A percentile compares a stretch with the other conserved stretches of the same genome.
phyloP scores from a whole-genome alignment of 148 eudicot genomes.

The Diospyros lotus region DNA sequence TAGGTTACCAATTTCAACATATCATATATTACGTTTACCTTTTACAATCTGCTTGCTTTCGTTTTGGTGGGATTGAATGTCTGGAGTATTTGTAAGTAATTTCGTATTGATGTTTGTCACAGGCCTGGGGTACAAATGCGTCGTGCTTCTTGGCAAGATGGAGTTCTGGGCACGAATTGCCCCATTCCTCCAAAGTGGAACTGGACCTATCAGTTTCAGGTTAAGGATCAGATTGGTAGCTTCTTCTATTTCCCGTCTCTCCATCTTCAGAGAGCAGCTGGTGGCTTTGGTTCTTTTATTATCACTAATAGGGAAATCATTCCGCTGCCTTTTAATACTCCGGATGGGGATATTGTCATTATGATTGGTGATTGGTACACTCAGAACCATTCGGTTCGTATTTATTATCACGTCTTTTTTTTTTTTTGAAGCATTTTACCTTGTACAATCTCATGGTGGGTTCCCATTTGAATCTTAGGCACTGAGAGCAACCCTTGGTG shows the following conservation, averaged over 20 bases:
- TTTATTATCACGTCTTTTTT: background rate
- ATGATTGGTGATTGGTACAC: slow-evolving; percentile 96
- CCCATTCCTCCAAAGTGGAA: slow-evolving; percentile 76
- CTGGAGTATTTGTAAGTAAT: background rate
- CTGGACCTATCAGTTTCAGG: slow-evolving; percentile 88
- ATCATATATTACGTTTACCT: background rate
- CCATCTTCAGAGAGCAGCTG: slow-evolving; percentile 85
- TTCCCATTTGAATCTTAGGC: slow-evolving; percentile 34
- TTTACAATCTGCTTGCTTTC: background rate
- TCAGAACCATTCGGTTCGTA: slow-evolving; percentile 68
- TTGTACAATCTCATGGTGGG: background rate
- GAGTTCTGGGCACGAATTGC: slow-evolving; percentile 85
- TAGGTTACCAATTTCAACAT: slow-evolving; percentile 16
- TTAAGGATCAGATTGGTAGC: slow-evolving; percentile 92
- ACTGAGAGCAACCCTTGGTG: slow-evolving; percentile 54
- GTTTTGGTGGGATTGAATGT: background rate
- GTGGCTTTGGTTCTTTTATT: slow-evolving; percentile 75
- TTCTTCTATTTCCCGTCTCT: slow-evolving; percentile 79
- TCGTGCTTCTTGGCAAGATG: slow-evolving; percentile 89
- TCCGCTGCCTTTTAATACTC: slow-evolving; percentile 63
- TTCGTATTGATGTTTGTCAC: slow-evolving; percentile 11
- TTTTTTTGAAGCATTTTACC: background rate
- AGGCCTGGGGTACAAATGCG: slow-evolving; percentile 89
- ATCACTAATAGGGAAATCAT: slow-evolving; percentile 53
- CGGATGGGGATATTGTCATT: slow-evolving; percentile 72